A percentile compares a stretch with the other conserved stretches of the same genome.
Conservation (phyloP, 805 yeast species). For the Lipomyces starkeyi region DNA sequence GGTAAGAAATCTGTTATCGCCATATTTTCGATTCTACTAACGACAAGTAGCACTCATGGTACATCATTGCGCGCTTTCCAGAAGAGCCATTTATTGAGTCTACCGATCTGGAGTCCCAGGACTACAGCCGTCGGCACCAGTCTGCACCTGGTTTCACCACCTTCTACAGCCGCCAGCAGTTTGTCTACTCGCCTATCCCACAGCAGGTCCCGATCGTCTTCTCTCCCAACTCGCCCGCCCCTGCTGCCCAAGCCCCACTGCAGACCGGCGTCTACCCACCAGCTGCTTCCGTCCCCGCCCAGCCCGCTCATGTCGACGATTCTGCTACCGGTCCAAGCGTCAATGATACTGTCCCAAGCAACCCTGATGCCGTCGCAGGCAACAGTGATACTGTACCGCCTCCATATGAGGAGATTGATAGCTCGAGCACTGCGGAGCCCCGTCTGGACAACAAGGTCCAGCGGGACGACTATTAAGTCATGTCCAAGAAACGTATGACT, state of each 20-base stretch:
- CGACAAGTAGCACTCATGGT: conserved; percentile 63
- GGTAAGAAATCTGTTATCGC: conserved; percentile 11
- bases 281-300: conserved; percentile 8
- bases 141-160: conserved; percentile 22
- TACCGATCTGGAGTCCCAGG: conserved; percentile 35
- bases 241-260: conserved; percentile 11
- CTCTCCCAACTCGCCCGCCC: conserved; percentile 17
- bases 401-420: conserved; percentile 35
- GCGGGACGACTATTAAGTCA: conserved; percentile 19
- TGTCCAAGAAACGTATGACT: background rate
- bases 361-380: conserved; percentile 4
- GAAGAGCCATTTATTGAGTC: conserved; percentile 37
- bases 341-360: conserved; percentile 7
- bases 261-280: conserved; percentile 13
- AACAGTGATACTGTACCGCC: conserved; percentile 28
- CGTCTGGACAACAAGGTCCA: conserved; percentile 38
- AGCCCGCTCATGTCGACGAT: conserved; percentile 5
- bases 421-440: conserved; percentile 9
- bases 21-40: background rate
- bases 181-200: conserved; percentile 36
- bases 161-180: conserved; percentile 26
- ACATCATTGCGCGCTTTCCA: conserved; percentile 80
- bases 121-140: conserved; percentile 11
- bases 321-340: conserved; percentile 10
- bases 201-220: conserved; percentile 17